Evolutionary conservation across 73 alveolate species (phyloP).

Genomic region (Tetrahymena elliotti): DNA sequence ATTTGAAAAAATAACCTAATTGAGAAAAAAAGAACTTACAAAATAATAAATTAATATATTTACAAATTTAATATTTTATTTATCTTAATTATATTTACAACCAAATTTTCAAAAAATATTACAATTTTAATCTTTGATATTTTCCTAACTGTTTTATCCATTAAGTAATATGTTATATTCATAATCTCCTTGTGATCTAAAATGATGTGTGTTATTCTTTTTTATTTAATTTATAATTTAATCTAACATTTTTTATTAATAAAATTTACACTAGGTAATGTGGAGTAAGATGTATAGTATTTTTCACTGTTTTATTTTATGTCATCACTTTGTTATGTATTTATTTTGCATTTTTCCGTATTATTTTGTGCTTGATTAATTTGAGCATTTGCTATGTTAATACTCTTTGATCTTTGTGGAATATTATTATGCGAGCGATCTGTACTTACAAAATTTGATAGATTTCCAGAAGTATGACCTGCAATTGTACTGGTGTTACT

Average conservation of each 20-base stretch:
- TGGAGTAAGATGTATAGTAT: neutral
- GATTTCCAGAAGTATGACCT: neutral
- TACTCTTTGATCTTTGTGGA: neutral
- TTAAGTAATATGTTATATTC: neutral
- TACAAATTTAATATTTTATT: neutral
- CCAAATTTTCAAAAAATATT: neutral
- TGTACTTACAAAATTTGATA: neutral
- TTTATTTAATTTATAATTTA: neutral
- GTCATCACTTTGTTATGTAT: neutral
- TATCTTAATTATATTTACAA: neutral
- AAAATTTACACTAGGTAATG: neutral
- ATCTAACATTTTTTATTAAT: neutral
- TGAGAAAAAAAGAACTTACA: no score
- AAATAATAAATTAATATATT: no score
- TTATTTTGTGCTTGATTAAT: neutral
- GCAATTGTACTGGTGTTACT: neutral
- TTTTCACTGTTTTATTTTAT: neutral
- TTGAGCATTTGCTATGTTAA: neutral
- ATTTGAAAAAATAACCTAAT: neutral
- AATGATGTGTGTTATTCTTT: neutral
- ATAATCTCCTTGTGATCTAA: neutral
- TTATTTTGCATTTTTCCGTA: neutral
- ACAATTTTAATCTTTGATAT: neutral
- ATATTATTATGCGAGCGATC: neutral
- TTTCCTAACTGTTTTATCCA: neutral